Evolutionary conservation across 495 filamentous ascomycete species (phyloP).

Genomic region (Penicillium paradoxum): DNA sequence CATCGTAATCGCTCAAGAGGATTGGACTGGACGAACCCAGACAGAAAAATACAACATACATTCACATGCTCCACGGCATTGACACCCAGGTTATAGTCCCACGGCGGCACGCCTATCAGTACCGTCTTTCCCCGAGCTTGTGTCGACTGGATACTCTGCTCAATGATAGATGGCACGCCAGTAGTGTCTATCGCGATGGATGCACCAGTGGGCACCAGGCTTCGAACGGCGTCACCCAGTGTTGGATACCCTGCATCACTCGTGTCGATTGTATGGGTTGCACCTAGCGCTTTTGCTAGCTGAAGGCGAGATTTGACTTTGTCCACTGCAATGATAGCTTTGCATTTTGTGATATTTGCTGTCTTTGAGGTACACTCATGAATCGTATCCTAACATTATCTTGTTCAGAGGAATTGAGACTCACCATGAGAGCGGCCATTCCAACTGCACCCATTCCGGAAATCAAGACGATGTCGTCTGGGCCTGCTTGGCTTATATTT

Average conservation of each 20-base stretch:
- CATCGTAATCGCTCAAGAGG: background rate
- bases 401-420: background rate
- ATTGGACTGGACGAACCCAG: background rate
- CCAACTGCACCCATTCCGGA: constrained; percentile 38
- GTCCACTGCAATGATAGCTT: constrained; percentile 35
- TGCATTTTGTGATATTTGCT: constrained; percentile 7
- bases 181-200: constrained; percentile 35
- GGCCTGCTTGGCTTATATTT: constrained; percentile 20
- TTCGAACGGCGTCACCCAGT: constrained; percentile 18
- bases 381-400: background rate
- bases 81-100: constrained; percentile 20
- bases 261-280: constrained; percentile 33
- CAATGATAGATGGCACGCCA: constrained; percentile 27
- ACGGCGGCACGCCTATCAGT: constrained; percentile 34
- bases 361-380: background rate
- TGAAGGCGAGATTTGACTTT: constrained; percentile 26
- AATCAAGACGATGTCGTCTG: constrained; percentile 21
- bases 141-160: constrained; percentile 25
- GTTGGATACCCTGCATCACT: constrained; percentile 7
- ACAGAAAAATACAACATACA: constrained; percentile 4
- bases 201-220: constrained; percentile 18
- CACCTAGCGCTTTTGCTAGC: constrained; percentile 34
- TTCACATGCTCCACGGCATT: constrained; percentile 10
- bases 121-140: constrained; percentile 27
- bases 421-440: constrained; percentile 30